A percentile compares a stretch with the other conserved stretches of the same genome.
Conservation (phyloP, 306 rosid genomes). For the Sophora flavescens region DNA sequence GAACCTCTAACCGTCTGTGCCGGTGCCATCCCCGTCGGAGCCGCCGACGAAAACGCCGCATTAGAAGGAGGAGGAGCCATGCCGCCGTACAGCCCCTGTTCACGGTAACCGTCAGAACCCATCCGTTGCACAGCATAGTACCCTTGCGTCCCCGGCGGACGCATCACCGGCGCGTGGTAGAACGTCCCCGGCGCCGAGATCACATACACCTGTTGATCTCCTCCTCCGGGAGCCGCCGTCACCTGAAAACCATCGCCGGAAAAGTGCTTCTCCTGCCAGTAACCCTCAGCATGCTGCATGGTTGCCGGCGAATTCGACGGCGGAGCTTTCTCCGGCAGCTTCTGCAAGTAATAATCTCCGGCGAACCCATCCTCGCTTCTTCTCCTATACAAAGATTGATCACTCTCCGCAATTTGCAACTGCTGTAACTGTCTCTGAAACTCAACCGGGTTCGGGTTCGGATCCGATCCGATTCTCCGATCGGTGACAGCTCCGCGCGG, state of each 20-base stretch:
- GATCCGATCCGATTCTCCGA: slow-evolving; percentile 57
- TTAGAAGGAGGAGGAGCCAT: slow-evolving; percentile 40
- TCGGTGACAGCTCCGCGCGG: slow-evolving; percentile 42
- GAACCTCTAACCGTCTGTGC: slow-evolving; percentile 52
- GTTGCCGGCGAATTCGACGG: slow-evolving; percentile 41
- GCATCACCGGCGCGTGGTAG: slow-evolving; percentile 63
- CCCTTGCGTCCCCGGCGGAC: slow-evolving; percentile 62
- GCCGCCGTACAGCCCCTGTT: slow-evolving; percentile 66
- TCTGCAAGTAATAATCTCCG: slow-evolving; percentile 66
- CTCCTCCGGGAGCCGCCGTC: slow-evolving; percentile 51
- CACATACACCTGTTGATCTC: slow-evolving; percentile 67
- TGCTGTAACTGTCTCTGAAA: slow-evolving; percentile 77
- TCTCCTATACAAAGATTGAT: slow-evolving; percentile 58
- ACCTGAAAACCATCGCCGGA: slow-evolving; percentile 57
- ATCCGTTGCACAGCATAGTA: slow-evolving; percentile 72
- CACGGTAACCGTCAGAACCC: slow-evolving; percentile 73
- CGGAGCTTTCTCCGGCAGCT: slow-evolving; percentile 57
- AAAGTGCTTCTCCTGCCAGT: slow-evolving; percentile 74
- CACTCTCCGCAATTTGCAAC: slow-evolving; percentile 69
- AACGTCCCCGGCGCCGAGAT: slow-evolving; percentile 58
- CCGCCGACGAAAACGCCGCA: slow-evolving; percentile 42
- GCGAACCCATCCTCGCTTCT: slow-evolving; percentile 60
- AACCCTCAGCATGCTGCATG: slow-evolving; percentile 44
- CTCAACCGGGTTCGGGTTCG: slow-evolving; percentile 51
- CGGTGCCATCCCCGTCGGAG: slow-evolving; percentile 46